Conservation (phyloP, 352 stramenopile genomes). For the Phytophthora pistaciae region DNA sequence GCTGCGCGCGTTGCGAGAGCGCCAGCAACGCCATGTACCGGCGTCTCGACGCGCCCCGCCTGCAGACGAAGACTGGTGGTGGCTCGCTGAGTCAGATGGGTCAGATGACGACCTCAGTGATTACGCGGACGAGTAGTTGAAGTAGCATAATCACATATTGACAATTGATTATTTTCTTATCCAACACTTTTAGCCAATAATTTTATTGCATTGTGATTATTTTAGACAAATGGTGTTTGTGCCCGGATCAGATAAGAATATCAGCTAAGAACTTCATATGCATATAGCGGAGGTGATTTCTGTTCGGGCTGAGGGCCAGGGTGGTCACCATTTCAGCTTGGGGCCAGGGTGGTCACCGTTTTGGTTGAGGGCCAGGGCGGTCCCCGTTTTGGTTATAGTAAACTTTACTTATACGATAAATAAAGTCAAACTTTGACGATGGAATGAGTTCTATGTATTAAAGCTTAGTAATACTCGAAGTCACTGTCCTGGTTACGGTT, state of each 20-base stretch:
- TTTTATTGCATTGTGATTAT: not conserved
- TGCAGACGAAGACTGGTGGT: no score
- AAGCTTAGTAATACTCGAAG: not conserved
- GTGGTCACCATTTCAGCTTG: not conserved
- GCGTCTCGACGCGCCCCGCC: no score
- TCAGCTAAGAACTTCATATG: not conserved
- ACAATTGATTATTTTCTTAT: not conserved
- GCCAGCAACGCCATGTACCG: no score
- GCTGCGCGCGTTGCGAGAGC: no score
- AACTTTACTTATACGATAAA: not conserved
- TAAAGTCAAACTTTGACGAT: not conserved
- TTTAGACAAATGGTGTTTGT: not conserved
- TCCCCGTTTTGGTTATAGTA: not conserved
- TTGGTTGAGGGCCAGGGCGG: not conserved
- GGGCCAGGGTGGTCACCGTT: not conserved
- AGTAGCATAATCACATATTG: no score
- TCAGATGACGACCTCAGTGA: no score
- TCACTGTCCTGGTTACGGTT: not conserved
- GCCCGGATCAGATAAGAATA: not conserved
- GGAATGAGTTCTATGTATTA: not conserved
- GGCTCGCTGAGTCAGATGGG: no score
- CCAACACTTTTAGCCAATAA: not conserved
- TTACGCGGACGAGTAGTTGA: no score
- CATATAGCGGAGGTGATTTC: not conserved
- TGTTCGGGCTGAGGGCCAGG: no score